Evolutionary conservation across 2,329 filamentous ascomycete genomes (phyloP), one percentile per base, ranked within the genome.

Genomic region (Pezicula neosporulosa): DNA sequence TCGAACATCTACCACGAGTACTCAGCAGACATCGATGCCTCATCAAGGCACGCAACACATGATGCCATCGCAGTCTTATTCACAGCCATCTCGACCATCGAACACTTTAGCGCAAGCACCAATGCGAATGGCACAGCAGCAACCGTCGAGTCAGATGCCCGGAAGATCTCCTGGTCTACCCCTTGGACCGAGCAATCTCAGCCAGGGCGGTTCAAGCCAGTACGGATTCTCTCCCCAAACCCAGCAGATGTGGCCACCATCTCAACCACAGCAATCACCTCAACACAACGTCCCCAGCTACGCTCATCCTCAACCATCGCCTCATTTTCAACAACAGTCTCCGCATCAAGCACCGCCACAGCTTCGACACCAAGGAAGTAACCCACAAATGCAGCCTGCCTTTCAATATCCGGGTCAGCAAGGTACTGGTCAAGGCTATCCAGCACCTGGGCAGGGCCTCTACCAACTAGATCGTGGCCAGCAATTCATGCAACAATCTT

Each of bases 51-150:
- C 64, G 33, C 71, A 70, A 44, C 64, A 71, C 36, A 71, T 77
- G 63, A 72, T 76, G 58, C 43, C 56, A 59, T 80, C 69, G 60
- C 81, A 73, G 55, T 77, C 81, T 1, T 95, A 91, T 69, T 82
- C 85, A 49, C 87, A 86, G 63, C 80, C 88, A 49, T 81, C 88
- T 43, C 85, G 89, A 64, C 80, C 86, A 35, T 88, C 88, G 64
- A 86, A 82, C 63, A 78, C 85, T 37, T 83, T 91, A 65, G 80
- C 80, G 28, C 87, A 90, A 66, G 86, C 89, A 21, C 84, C 85
- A 21, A 83, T 90, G 68, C 83, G 88, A 70, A 78, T 81, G 65
- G 85, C 87, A 72, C 80, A 82, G 72, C 80, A 82, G 56, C 82
- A 84, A 36, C 82, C 67, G 60, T 70, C 68, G 70, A 76, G 33